Base-by-base conservation (phyloP, 2,329 filamentous ascomycete genomes). In the Magnaporthiopsis incrustans region DNA sequence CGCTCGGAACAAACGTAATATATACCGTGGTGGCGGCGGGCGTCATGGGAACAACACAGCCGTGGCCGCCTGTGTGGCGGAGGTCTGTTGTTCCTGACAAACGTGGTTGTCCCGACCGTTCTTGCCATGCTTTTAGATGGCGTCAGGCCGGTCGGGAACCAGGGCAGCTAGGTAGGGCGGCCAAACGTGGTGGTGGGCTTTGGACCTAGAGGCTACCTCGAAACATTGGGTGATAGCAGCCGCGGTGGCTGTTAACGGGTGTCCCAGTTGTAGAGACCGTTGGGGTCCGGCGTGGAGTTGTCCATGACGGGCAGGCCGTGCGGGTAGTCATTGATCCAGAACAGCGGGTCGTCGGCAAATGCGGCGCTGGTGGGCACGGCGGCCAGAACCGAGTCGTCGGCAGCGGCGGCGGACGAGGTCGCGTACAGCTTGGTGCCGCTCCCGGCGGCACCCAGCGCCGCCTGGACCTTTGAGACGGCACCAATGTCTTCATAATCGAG, bases 301-400 rank as follows among this genome's bases (percentile, higher is more conserved):
- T 70, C 71, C 66, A 73, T 69, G 56, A 70, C 69, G 5, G 69
- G 66, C 18, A 72, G 63, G 60, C 69, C 69, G 38, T 69, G 66
- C 63, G 75, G 74, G 69, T 80, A 81, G 62, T 81, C 79, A 53
- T 74, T 75, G 72, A 81, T 77, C 80, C 81, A 83, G 64, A 81
- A 78, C 3, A 77, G 75, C 26, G 79, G 74, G 67, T 84, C 80
- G 57, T 83, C 78, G 56, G 32, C 78, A 76, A 66, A 82, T 82
- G 61, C 30, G 8, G 61, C 61, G 60, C 81, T 78, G 66, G 82
- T 81, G 44, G 65, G 66, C 61, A 64, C 68, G 26, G 66, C 66
- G 1, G 65, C 63, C 67, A 79, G 77, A 67, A 78, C 76, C 62
- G 76, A 74, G 65, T 82, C 74, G 32, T 27, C 58, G 12, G 58